Evolutionary conservation across 257 asterid genomes (phyloP).

Genomic region (Dorcoceras hygrometricum): DNA sequence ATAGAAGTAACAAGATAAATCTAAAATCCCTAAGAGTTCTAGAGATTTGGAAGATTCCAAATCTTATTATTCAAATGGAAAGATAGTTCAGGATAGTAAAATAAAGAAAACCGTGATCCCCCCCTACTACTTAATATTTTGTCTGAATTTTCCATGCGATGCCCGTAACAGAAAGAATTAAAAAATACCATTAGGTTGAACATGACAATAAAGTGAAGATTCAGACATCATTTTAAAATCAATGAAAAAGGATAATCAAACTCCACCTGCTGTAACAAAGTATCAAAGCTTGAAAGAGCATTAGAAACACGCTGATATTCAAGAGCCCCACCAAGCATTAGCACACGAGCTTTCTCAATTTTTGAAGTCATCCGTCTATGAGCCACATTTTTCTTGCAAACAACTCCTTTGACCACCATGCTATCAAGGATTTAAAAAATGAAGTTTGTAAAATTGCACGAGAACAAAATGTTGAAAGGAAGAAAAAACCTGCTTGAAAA

Average conservation of each 20-base stretch:
- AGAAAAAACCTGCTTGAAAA: slow-evolving; percentile 1
- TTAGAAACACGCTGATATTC: slow-evolving; percentile 93
- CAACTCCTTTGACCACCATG: slow-evolving; percentile 83
- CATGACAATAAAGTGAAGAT: slow-evolving; percentile 6
- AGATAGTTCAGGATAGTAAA: too few species aligned
- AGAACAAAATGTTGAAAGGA: slow-evolving; percentile 11
- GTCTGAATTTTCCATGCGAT: not conserved
- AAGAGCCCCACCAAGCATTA: slow-evolving; percentile 96
- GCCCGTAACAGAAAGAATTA: not conserved
- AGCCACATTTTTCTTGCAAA: slow-evolving; percentile 92
- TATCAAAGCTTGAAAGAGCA: slow-evolving; percentile 88
- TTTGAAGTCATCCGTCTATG: slow-evolving; percentile 91
- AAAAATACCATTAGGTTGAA: too few species aligned
- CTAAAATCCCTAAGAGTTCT: not conserved
- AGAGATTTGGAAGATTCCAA: too few species aligned
- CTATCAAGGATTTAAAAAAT: slow-evolving; percentile 39
- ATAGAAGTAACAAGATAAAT: not conserved
- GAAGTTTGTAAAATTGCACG: slow-evolving; percentile 14
- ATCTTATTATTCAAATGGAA: too few species aligned
- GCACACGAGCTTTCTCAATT: slow-evolving; percentile 78
- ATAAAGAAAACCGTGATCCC: too few species aligned
- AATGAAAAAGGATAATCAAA: slow-evolving; percentile 20
- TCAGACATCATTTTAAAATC: slow-evolving; percentile 8
- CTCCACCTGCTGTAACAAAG: slow-evolving; percentile 90
- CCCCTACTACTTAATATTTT: too few species aligned